Evolutionary conservation across 768 basidiomycete genomes (phyloP).

Genomic region (Suillus tomentosus): DNA sequence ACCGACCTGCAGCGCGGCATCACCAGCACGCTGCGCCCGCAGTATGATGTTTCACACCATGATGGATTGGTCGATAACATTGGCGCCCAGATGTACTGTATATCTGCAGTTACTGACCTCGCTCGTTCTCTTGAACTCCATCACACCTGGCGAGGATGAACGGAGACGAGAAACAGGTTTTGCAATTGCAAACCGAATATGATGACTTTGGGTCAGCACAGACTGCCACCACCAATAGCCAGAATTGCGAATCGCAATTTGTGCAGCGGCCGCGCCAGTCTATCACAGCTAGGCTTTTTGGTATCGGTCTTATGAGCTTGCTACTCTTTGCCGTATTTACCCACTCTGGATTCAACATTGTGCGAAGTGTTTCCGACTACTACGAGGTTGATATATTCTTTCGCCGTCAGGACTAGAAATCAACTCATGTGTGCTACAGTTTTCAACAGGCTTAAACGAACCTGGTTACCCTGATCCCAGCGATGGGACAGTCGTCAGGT

Average conservation of each 20-base stretch:
- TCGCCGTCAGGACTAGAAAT: no score
- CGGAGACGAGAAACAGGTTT: background rate
- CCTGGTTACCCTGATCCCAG: slow-evolving; percentile 10
- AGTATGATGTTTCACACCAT: background rate
- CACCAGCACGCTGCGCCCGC: background rate
- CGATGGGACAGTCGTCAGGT: slow-evolving; percentile 22
- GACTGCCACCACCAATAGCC: background rate
- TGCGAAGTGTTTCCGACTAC: background rate
- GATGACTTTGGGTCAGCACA: background rate
- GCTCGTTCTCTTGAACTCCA: background rate
- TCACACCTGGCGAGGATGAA: background rate
- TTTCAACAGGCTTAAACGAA: background rate
- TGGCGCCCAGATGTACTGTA: background rate
- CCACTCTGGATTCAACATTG: slow-evolving; percentile 10
- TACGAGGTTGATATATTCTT: slow-evolving; percentile 7
- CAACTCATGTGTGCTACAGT: slow-evolving; percentile 17
- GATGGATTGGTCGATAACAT: background rate
- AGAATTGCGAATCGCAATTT: background rate
- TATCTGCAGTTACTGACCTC: background rate
- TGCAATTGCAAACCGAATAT: background rate
- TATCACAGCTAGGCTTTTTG: slow-evolving; percentile 17
- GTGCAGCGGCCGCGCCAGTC: slow-evolving; percentile 6
- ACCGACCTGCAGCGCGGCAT: no score
- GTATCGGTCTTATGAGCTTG: slow-evolving; percentile 17
- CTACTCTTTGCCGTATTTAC: slow-evolving; percentile 7